Evolutionary conservation across 2,329 filamentous ascomycete genomes (phyloP), one percentile per base, ranked within the genome.

Genomic region (Graphilbum fragrans): DNA sequence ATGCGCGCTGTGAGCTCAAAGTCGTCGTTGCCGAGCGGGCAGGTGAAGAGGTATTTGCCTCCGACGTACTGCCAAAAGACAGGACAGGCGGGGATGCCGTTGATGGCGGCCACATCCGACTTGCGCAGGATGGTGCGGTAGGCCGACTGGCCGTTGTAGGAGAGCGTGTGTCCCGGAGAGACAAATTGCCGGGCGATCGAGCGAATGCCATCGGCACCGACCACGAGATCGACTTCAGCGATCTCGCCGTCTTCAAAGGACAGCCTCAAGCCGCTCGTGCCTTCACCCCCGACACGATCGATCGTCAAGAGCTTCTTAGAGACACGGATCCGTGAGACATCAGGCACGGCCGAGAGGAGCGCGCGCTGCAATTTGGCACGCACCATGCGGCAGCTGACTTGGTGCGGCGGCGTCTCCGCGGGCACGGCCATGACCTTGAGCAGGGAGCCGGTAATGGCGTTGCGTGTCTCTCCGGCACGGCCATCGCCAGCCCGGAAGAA

Each of bases 151-250:
- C 58, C 56, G 19, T 57, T 70, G 47, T 71, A 71, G 34, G 58
- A 56, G 39, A 70, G 63, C 14, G 52, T 52, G 47, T 69, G 64
- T 0, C 58, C 55, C 1, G 62, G 61, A 33, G 65, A 66, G 0
- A 61, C 53, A n/a, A 56, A 51, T 8, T 27, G 14, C 45, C 48
- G 48, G 63, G 5, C 41, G 3, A 49, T 42, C 2, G 67, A 71
- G 43, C 67, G 62, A 39, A 72, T 72, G 3, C 70, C 67, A 49
- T 74, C 67, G 5, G 66, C 70, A 0, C 69, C 70, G 2, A 74
- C 59, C 1, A 73, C 58, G 0, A 74, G 50, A 45, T 71, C 68
- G 3, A 61, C 61, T 16, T 58, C 52, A 3, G 59, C 60, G 1
- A 36, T 39, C 5, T 49, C 50, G 4, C 62, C 61, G 46, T 74